Conservation (phyloP, 805 yeast genomes). For the Cyberlindnera xylosilytica region DNA sequence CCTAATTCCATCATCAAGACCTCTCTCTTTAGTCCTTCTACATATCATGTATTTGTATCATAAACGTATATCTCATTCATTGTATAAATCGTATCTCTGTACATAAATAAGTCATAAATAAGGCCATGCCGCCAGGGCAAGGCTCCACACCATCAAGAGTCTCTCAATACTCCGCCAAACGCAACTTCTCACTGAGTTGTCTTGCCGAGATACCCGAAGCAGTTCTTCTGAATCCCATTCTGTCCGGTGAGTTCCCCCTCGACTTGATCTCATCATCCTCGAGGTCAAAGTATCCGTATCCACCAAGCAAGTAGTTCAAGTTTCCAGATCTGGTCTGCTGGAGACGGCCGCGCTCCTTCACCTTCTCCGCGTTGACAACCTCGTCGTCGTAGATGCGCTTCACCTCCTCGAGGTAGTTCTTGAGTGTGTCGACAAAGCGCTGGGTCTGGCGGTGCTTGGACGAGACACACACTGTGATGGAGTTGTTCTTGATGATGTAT, state of each 20-base stretch:
- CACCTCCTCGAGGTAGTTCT: conserved; percentile 58
- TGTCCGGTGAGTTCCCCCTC: conserved; percentile 29
- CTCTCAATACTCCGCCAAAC: conserved; percentile 27
- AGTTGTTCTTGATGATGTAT: conserved; percentile 77
- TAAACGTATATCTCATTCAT: background rate
- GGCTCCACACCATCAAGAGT: background rate
- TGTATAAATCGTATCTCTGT: background rate
- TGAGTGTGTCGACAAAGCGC: conserved; percentile 68
- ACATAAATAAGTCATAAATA: background rate
- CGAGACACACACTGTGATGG: conserved; percentile 75
- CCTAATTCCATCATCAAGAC: no score
- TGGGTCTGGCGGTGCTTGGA: conserved; percentile 87
- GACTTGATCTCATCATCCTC: conserved; percentile 60
- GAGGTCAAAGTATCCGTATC: conserved; percentile 82
- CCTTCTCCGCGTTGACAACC: conserved; percentile 14
- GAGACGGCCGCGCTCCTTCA: conserved; percentile 27
- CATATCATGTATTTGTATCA: no score
- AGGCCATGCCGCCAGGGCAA: background rate
- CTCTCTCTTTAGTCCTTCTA: no score
- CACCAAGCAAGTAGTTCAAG: conserved; percentile 56
- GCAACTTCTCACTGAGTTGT: conserved; percentile 27
- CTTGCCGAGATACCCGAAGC: conserved; percentile 23
- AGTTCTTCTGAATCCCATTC: conserved; percentile 20
- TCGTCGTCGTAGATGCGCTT: conserved; percentile 43
- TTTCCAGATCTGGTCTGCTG: conserved; percentile 31